Evolutionary conservation across 768 basidiomycete species (phyloP).

Genomic region (Suillus spraguei): DNA sequence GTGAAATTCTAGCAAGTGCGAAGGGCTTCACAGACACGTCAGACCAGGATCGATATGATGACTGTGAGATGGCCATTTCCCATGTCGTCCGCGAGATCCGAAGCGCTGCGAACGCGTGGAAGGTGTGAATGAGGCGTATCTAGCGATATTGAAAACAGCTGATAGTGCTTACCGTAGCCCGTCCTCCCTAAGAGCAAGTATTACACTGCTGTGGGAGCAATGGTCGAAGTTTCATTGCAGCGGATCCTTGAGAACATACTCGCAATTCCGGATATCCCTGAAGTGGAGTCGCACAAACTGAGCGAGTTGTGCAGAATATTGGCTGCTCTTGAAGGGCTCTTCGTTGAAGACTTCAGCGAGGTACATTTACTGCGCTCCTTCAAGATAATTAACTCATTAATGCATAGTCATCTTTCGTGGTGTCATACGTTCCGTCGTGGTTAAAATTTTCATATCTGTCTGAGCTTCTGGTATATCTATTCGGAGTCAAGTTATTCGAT

Average conservation of each 20-base stretch:
- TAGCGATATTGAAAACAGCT: conserved; percentile 1
- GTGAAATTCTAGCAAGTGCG: conserved; percentile 52
- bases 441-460: conserved; percentile 94
- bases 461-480: conserved; percentile 75
- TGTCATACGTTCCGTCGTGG: conserved; percentile 90
- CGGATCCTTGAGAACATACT: conserved; percentile 74
- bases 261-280: conserved; percentile 83
- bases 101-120: conserved; percentile 63
- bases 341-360: conserved; percentile 64
- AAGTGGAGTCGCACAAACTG: conserved; percentile 80
- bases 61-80: conserved; percentile 71
- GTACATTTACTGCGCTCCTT: conserved; percentile 36
- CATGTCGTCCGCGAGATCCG: conserved; percentile 66
- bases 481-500: background rate
- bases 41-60: conserved; percentile 75
- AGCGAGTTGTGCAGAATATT: conserved; percentile 83
- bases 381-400: conserved; percentile 9
- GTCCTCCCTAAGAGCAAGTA: conserved; percentile 74
- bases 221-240: conserved; percentile 69
- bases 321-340: conserved; percentile 78
- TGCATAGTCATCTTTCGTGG: conserved; percentile 68
- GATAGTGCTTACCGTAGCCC: conserved; percentile 41
- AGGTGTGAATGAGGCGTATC: conserved; percentile 49
- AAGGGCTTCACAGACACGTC: conserved; percentile 70
- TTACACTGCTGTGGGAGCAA: conserved; percentile 67